These are phyloP conservation scores for Neopestalotiopsis rosae DNA, from an alignment of 2,329 filamentous ascomycete species.

Conservation along the genomic window DNA sequence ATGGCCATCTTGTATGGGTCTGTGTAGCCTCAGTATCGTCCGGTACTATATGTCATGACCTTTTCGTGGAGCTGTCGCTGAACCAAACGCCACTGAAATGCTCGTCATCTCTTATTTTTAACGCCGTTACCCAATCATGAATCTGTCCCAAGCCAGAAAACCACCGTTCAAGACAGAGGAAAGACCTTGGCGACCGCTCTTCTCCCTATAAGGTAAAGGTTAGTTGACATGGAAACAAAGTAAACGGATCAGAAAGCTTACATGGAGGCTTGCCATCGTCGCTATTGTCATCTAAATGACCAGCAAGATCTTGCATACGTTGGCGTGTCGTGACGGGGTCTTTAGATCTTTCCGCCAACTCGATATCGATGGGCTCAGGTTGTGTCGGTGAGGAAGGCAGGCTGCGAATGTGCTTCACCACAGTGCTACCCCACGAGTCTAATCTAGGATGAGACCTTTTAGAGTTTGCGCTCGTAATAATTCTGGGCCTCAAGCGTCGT, in stretches of 20 bases:
- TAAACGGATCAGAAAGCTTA: conserved; percentile 21
- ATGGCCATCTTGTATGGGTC: neutral
- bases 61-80: conserved; percentile 1
- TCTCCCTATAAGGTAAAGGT: conserved; percentile 41
- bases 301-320: conserved; percentile 34
- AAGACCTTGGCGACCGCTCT: conserved; percentile 50
- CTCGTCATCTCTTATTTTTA: conserved; percentile 23
- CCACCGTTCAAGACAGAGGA: conserved; percentile 30
- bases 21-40: neutral
- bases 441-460: neutral
- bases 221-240: conserved; percentile 21
- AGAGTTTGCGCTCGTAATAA: conserved; percentile 29
- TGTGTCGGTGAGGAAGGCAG: conserved; percentile 24
- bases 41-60: neutral
- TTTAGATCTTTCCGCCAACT: conserved; percentile 28
- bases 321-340: conserved; percentile 23
- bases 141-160: neutral
- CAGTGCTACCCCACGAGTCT: conserved; percentile 35
- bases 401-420: conserved; percentile 27
- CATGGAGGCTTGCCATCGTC: conserved; percentile 37
- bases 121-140: conserved; percentile 22
- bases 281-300: conserved; percentile 35
- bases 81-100: conserved; percentile 24
- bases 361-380: conserved; percentile 24
- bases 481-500: conserved; percentile 61